Conservation (phyloP, 1,139 yeast species). For the Wickerhamomyces sp. region DNA sequence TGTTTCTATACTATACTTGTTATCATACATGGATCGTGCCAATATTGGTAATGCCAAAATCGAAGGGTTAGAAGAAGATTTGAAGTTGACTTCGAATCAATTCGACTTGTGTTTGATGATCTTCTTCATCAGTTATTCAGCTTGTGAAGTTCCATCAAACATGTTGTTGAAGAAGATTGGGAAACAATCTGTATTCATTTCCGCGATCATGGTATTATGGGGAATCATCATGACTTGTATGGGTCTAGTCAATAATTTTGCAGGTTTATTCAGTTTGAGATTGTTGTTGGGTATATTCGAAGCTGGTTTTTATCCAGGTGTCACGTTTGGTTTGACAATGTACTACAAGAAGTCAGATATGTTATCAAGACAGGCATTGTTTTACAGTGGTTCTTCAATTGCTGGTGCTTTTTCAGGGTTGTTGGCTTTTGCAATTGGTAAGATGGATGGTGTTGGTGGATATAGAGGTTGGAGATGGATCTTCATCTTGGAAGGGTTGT, state of each 20-base stretch:
- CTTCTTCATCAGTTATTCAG: slow-evolving; percentile 50
- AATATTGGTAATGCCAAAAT: slow-evolving; percentile 59
- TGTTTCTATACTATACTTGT: slow-evolving; percentile 43
- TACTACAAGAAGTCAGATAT: slow-evolving; percentile 46
- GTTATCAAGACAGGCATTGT: slow-evolving; percentile 41
- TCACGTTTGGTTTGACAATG: slow-evolving; percentile 35
- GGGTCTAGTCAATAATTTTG: slow-evolving; percentile 36
- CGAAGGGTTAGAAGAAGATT: slow-evolving; percentile 49
- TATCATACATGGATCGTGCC: slow-evolving; percentile 54
- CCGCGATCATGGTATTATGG: slow-evolving; percentile 47
- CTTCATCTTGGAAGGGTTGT: slow-evolving; percentile 51
- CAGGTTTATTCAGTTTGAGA: slow-evolving; percentile 43
- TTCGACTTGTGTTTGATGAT: slow-evolving; percentile 51
- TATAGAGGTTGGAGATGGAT: slow-evolving; percentile 54
- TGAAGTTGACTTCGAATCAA: slow-evolving; percentile 41
- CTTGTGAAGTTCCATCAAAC: slow-evolving; percentile 51
- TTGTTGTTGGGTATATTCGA: slow-evolving; percentile 52
- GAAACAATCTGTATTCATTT: slow-evolving; percentile 40
- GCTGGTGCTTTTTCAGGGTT: slow-evolving; percentile 51
- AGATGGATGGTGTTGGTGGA: slow-evolving; percentile 31
- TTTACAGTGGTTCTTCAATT: slow-evolving; percentile 45
- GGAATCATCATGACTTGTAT: slow-evolving; percentile 44
- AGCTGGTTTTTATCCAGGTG: slow-evolving; percentile 53
- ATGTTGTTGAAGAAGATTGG: slow-evolving; percentile 33
- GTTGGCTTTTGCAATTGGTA: slow-evolving; percentile 34